Evolutionary conservation across 2,329 filamentous ascomycete genomes (phyloP).

Genomic region (Colletotrichum salicis): DNA sequence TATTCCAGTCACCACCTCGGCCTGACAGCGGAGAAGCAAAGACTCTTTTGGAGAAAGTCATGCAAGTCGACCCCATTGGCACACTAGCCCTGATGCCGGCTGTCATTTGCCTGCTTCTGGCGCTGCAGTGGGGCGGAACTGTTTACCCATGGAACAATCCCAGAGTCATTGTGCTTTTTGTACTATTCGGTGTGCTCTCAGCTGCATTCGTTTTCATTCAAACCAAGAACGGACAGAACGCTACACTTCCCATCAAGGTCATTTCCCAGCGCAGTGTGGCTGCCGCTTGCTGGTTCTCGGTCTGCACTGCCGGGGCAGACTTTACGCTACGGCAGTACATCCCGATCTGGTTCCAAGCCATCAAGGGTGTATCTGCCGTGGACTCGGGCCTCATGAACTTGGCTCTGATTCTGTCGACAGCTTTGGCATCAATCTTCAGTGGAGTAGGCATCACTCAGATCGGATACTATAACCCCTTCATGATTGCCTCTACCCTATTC

Average conservation of each 20-base stretch:
- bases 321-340: slow-evolving; percentile 53
- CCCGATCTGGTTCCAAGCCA: slow-evolving; percentile 63
- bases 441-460: slow-evolving; percentile 43
- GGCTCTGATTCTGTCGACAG: slow-evolving; percentile 44
- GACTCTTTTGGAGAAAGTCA: slow-evolving; percentile 39
- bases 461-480: slow-evolving; percentile 50
- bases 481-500: slow-evolving; percentile 44
- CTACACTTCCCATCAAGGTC: slow-evolving; percentile 50
- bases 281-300: slow-evolving; percentile 39
- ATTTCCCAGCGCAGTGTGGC: slow-evolving; percentile 46
- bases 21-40: not conserved
- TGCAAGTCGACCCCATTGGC: slow-evolving; percentile 41
- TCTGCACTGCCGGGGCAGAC: slow-evolving; percentile 46
- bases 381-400: slow-evolving; percentile 48
- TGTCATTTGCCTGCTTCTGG: slow-evolving; percentile 57
- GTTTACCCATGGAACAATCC: slow-evolving; percentile 44
- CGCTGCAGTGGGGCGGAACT: slow-evolving; percentile 58
- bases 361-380: slow-evolving; percentile 52
- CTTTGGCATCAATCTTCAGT: slow-evolving; percentile 39
- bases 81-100: slow-evolving; percentile 36
- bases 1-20: slow-evolving; percentile 17
- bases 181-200: slow-evolving; percentile 45
- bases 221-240: slow-evolving; percentile 43
- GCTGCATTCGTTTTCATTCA: slow-evolving; percentile 47
- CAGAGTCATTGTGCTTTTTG: slow-evolving; percentile 47